Evolutionary conservation across 345 rosid species (phyloP).

Genomic region (Pseudoturritis turrita): DNA sequence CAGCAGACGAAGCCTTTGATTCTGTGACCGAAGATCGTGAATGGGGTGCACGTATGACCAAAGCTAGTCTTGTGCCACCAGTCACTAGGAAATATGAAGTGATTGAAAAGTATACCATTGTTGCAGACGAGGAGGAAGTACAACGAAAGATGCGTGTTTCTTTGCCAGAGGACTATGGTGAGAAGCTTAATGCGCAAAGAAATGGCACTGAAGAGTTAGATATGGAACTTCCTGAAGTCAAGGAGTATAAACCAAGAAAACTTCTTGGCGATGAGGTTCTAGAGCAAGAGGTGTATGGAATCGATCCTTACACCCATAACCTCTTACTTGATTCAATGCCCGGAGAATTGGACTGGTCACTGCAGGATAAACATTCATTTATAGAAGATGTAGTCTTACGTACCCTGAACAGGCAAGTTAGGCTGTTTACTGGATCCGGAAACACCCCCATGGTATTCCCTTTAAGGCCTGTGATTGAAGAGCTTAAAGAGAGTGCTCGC

Average conservation of each 20-base stretch:
- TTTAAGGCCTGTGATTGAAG: constrained; percentile 79
- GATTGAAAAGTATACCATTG: constrained; percentile 70
- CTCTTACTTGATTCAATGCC: constrained; percentile 99
- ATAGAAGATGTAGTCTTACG: constrained; percentile 85
- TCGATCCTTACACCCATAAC: constrained; percentile 96
- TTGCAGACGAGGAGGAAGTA: constrained; percentile 92
- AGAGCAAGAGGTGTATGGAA: constrained; percentile 99
- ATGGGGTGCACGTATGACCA: constrained; percentile 99
- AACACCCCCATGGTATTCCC: constrained; percentile 89
- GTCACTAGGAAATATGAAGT: constrained; percentile 97
- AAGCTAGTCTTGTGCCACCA: constrained; percentile 97
- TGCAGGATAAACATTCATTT: constrained; percentile 71
- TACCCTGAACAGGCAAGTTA: constrained; percentile 77
- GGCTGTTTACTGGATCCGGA: constrained; percentile 82
- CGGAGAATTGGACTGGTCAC: constrained; percentile 74
- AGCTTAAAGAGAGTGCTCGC: constrained; percentile 62
- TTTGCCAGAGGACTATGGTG: constrained; percentile 93
- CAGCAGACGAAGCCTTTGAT: constrained; percentile 57
- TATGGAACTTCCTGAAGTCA: constrained; percentile 99
- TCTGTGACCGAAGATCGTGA: constrained; percentile 82
- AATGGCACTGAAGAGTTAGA: constrained; percentile 90
- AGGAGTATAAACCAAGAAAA: constrained; percentile 93
- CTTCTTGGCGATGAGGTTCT: constrained; percentile 82
- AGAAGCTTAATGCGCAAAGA: constrained; percentile 86
- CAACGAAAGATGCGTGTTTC: constrained; percentile 81